Evolutionary conservation across 306 rosid genomes (phyloP), one percentile per base, ranked within the genome.

Genomic region (Vigna reflexopilosa): DNA sequence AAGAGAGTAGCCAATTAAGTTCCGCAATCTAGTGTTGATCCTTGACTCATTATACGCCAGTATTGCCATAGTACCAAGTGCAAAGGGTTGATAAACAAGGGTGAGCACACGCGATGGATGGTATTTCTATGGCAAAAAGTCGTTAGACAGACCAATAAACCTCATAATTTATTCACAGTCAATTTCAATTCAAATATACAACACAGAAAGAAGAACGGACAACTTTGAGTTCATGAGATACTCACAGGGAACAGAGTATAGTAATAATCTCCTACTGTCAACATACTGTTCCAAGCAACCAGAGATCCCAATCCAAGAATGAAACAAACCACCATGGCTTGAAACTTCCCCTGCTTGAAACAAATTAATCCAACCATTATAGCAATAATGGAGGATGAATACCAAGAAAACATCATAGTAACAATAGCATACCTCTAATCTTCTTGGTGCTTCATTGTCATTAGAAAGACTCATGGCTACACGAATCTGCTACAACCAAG

Each of bases 21-120:
- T 91, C 69, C 95, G 59, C 83, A 40, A 17, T 70, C 97, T 87
- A 3, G 97, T 94, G 67, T 89, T 70, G 34, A 92, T 36, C 70
- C 38, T 89, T 6, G 98, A 86, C 80, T 89, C 95, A 54, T 86
- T n/a, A 85, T 85, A 75, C 9, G 93, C 80, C 17, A 94, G 80
- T 77, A 88, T 81, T 20, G 81, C 48, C 69, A 84, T 68, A 2
- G 85, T 76, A 56, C 56, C 86, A 32, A 88, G 56, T 0, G 96
- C 85, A 64, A 89, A 89, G 40, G 95, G 93, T 80, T 89, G 93
- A 76, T 92, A 94, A 59, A 86, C 85, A 4, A 90, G 68, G 5
- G 97, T 86, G 22, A 92, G 91, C 28, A 94, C 97, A 59, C 91
- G 62, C 7, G 89, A 84, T 26, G 98, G 98, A 85, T 94, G 85